These are phyloP conservation scores for Talaromyces sp. DNA, from an alignment of 2,329 filamentous ascomycete genomes.

Conservation along the genomic window DNA sequence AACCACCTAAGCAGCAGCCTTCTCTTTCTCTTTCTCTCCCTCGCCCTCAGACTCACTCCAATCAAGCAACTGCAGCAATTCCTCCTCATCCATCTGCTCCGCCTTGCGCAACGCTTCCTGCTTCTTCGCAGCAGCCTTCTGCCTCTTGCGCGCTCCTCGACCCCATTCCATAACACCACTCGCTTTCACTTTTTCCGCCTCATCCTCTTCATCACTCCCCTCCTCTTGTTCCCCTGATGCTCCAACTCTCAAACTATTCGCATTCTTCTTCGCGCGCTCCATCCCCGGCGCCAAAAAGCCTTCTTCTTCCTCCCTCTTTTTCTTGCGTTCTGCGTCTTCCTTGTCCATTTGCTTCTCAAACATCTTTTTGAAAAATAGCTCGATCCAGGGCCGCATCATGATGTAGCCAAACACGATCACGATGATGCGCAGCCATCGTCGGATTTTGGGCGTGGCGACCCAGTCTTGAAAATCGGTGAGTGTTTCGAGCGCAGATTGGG, in stretches of 20 bases:
- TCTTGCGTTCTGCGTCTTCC: slow-evolving; percentile 56
- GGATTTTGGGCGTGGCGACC: slow-evolving; percentile 31
- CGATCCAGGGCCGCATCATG: slow-evolving; percentile 51
- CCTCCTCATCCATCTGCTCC: slow-evolving; percentile 63
- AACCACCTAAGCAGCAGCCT: neutral
- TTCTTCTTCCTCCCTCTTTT: slow-evolving; percentile 49
- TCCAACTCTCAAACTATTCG: slow-evolving; percentile 55
- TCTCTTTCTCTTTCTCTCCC: neutral
- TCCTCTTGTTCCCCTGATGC: slow-evolving; percentile 14
- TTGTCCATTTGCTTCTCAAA: slow-evolving; percentile 35
- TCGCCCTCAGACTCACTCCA: slow-evolving; percentile 29
- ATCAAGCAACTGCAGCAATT: slow-evolving; percentile 63
- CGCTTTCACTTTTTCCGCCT: slow-evolving; percentile 28
- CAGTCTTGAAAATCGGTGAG: slow-evolving; percentile 28
- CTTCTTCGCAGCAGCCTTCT: slow-evolving; percentile 59
- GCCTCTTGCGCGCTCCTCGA: slow-evolving; percentile 59
- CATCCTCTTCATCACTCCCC: slow-evolving; percentile 37
- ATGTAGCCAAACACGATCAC: slow-evolving; percentile 65
- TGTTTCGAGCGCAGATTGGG: slow-evolving; percentile 15
- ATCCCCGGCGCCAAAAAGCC: slow-evolving; percentile 34
- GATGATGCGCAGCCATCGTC: slow-evolving; percentile 57
- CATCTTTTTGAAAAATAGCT: slow-evolving; percentile 59
- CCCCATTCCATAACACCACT: slow-evolving; percentile 53
- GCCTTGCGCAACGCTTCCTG: slow-evolving; percentile 53
- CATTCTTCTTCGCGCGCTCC: slow-evolving; percentile 47